These are phyloP conservation scores for Acacia concinna DNA, from an alignment of 331 rosid species.

Conservation along the genomic window DNA sequence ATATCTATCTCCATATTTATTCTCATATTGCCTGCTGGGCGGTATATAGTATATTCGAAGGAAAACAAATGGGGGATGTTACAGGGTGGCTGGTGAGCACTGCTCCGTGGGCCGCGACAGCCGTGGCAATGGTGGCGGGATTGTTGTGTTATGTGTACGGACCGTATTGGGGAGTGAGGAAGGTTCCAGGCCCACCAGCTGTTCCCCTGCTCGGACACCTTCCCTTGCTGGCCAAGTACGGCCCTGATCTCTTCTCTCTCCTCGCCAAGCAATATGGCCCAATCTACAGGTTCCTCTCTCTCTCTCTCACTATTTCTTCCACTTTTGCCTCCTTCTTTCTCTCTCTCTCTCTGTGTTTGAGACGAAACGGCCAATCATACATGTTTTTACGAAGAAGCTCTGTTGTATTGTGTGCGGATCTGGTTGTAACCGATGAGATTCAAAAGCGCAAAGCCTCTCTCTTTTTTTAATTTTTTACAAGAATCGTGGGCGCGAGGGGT, in stretches of 20 bases:
- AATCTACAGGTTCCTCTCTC: conserved; percentile 65
- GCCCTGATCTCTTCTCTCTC: conserved; percentile 85
- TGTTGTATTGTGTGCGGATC: background rate
- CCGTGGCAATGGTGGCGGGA: conserved; percentile 50
- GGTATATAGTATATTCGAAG: background rate
- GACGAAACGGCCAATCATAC: background rate
- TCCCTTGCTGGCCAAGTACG: conserved; percentile 79
- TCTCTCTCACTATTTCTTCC: background rate
- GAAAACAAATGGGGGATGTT: conserved; percentile 19
- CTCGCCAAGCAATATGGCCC: conserved; percentile 91
- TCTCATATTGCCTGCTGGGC: background rate
- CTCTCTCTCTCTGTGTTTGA: background rate
- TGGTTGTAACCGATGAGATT: background rate
- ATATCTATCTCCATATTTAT: background rate
- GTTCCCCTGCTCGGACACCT: conserved; percentile 84
- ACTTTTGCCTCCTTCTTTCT: background rate
- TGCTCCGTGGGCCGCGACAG: conserved; percentile 39
- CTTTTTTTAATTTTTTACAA: background rate
- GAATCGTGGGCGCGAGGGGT: background rate
- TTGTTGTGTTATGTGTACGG: conserved; percentile 52
- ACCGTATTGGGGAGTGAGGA: conserved; percentile 85
- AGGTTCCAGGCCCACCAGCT: conserved; percentile 86
- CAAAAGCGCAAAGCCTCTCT: background rate
- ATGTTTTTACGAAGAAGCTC: background rate
- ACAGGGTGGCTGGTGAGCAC: conserved; percentile 24